phyloP scores from a whole-genome alignment of 2,329 filamentous ascomycete species.

The Blastomyces silverae region DNA sequence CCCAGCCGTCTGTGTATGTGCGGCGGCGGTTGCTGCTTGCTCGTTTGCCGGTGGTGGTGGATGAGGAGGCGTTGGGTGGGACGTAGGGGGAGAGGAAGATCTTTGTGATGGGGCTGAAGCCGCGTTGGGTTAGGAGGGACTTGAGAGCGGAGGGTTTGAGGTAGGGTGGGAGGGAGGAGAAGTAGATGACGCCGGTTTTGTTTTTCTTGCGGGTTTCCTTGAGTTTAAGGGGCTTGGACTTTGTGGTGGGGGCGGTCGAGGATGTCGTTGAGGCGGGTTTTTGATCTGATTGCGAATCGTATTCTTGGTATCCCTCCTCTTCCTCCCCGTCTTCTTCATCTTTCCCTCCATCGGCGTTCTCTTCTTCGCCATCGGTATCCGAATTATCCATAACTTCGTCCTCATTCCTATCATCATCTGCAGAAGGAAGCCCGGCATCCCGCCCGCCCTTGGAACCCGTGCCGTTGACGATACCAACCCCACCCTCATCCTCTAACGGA shows the following conservation, averaged over 20 bases:
- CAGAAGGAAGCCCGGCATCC: slow-evolving; percentile 13
- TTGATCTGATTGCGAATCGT: slow-evolving; percentile 3
- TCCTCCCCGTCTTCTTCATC: slow-evolving; percentile 12
- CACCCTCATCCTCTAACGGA: slow-evolving; percentile 37
- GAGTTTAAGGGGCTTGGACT: slow-evolving; percentile 18
- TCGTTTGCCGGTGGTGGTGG: slow-evolving; percentile 21
- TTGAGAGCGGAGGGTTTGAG: slow-evolving; percentile 45
- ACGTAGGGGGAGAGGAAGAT: slow-evolving; percentile 41
- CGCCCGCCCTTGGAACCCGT: slow-evolving; percentile 17
- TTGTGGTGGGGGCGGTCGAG: slow-evolving; percentile 17
- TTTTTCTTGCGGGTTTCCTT: slow-evolving; percentile 26
- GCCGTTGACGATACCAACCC: slow-evolving; percentile 20
- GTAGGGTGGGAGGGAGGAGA: slow-evolving; percentile 43
- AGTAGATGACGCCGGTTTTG: slow-evolving; percentile 41
- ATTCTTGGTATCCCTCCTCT: slow-evolving; percentile 13
- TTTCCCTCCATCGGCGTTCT: not conserved
- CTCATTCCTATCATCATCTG: not conserved
- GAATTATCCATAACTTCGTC: not conserved
- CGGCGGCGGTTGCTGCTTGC: slow-evolving; percentile 39
- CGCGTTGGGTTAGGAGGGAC: slow-evolving; percentile 36
- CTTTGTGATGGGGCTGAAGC: slow-evolving; percentile 39
- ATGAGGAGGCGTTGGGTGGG: slow-evolving; percentile 20
- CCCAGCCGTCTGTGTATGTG: slow-evolving; percentile 43
- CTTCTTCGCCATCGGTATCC: slow-evolving; percentile 3
- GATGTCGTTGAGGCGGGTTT: slow-evolving; percentile 21